Percentiles rank a stretch among this genome's conserved stretches.
Evolutionary conservation across 2,329 filamentous ascomycete genomes (phyloP).

Genomic region (Phyllosticta capitalensis): DNA sequence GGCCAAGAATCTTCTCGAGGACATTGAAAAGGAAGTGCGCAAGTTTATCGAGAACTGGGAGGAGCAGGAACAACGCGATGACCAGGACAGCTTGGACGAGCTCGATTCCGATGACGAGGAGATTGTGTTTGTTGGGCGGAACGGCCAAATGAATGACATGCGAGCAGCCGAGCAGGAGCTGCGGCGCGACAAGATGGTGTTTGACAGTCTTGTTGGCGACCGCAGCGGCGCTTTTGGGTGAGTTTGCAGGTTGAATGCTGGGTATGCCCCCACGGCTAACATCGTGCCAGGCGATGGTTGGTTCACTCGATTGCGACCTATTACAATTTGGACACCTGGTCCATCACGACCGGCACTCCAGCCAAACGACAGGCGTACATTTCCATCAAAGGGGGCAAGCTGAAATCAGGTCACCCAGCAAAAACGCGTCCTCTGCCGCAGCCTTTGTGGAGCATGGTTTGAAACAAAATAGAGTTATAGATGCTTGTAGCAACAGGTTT

Average conservation of each 20-base stretch:
- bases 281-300: conserved; percentile 63
- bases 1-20: conserved; percentile 69
- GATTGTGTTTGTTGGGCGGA: conserved; percentile 77
- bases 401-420: conserved; percentile 16
- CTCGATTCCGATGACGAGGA: conserved; percentile 63
- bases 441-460: conserved; percentile 28
- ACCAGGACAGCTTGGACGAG: conserved; percentile 38
- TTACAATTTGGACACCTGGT: conserved; percentile 80
- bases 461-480: neutral
- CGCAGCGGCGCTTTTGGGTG: conserved; percentile 74
- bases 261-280: neutral
- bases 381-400: conserved; percentile 49
- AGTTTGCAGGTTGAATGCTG: conserved; percentile 25
- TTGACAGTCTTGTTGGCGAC: conserved; percentile 69
- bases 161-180: conserved; percentile 41
- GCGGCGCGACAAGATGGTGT: conserved; percentile 61
- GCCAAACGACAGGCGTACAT: conserved; percentile 75
- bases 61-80: conserved; percentile 33
- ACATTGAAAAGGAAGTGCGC: conserved; percentile 76
- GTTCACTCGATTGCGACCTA: conserved; percentile 88
- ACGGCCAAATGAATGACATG: conserved; percentile 54
- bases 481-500: neutral
- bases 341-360: conserved; percentile 61
- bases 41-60: conserved; percentile 59
- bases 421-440: conserved; percentile 20